Conservation (phyloP, 345 rosid genomes). For the Moricandia moricandioides region DNA sequence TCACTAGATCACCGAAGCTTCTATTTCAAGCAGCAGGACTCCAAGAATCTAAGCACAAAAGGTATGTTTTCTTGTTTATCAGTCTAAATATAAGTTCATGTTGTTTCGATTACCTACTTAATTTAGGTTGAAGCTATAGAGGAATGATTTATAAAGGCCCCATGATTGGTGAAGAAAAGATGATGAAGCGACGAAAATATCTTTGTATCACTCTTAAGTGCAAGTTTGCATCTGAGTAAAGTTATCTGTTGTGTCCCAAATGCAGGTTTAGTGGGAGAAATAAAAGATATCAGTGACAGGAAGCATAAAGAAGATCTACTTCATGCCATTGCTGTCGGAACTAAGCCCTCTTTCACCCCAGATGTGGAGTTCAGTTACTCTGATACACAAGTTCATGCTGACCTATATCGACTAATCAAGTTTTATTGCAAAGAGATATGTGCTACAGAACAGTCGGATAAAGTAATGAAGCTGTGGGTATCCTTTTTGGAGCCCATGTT, state of each 20-base stretch:
- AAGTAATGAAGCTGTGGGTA: slow-evolving; percentile 87
- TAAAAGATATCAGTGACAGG: slow-evolving; percentile 88
- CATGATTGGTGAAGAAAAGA: no score
- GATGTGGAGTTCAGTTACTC: slow-evolving; percentile 73
- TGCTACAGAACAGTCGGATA: slow-evolving; percentile 81
- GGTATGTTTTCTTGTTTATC: slow-evolving; percentile 45
- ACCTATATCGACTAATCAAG: slow-evolving; percentile 86
- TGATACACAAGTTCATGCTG: slow-evolving; percentile 78
- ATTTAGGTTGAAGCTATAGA: background rate
- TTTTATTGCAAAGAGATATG: slow-evolving; percentile 90
- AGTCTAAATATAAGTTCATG: background rate
- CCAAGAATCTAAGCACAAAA: slow-evolving; percentile 89
- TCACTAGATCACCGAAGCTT: slow-evolving; percentile 98
- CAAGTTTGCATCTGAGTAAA: background rate
- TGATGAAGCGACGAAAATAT: background rate
- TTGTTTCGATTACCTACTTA: background rate
- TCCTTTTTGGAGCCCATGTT: slow-evolving; percentile 88
- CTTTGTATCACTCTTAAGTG: background rate
- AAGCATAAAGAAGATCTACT: slow-evolving; percentile 79
- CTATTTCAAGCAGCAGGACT: slow-evolving; percentile 97
- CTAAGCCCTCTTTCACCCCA: slow-evolving; percentile 55
- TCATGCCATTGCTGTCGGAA: slow-evolving; percentile 79
- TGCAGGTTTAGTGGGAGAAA: slow-evolving; percentile 86
- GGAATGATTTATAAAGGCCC: no score
- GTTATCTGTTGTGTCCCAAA: slow-evolving; percentile 11